These are phyloP conservation scores for Dendrobium catenatum DNA, from an alignment of 106 monocot species.

Conservation along the genomic window DNA sequence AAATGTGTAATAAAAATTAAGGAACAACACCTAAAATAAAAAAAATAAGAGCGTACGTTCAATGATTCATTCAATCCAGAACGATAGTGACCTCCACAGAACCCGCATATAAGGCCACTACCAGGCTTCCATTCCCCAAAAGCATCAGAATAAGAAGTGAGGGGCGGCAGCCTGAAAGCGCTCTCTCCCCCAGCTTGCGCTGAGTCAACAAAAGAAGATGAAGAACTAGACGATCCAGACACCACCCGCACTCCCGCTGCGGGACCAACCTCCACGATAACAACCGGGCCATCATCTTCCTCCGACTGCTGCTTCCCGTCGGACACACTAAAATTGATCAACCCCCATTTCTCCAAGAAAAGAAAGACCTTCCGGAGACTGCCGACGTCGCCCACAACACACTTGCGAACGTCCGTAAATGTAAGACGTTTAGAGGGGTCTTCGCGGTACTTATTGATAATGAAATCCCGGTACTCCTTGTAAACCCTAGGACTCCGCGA, in stretches of 20 bases:
- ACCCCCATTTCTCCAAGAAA: slow-evolving; percentile 60
- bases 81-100: slow-evolving; percentile 38
- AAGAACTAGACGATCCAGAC: slow-evolving; percentile 2
- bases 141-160: slow-evolving; percentile 74
- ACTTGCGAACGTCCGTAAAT: slow-evolving; percentile 76
- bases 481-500: slow-evolving; percentile 79
- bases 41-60: slow-evolving; percentile 30
- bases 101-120: slow-evolving; percentile 32
- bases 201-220: background rate
- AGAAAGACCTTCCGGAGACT: slow-evolving; percentile 55
- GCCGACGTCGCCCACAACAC: slow-evolving; percentile 63
- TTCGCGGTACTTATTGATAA: slow-evolving; percentile 87
- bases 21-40: background rate
- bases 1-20: background rate
- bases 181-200: slow-evolving; percentile 17
- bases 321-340: slow-evolving; percentile 65
- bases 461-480: slow-evolving; percentile 95
- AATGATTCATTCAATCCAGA: slow-evolving; percentile 15
- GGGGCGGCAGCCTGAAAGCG: slow-evolving; percentile 44
- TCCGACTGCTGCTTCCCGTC: background rate
- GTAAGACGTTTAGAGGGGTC: slow-evolving; percentile 49
- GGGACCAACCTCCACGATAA: slow-evolving; percentile 33
- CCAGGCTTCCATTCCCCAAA: slow-evolving; percentile 34
- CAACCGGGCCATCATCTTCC: slow-evolving; percentile 9
- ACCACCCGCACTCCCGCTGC: slow-evolving; percentile 49